Evolutionary conservation across 2,329 filamentous ascomycete genomes (phyloP).

Genomic region (Sporothrix euskadiensis): DNA sequence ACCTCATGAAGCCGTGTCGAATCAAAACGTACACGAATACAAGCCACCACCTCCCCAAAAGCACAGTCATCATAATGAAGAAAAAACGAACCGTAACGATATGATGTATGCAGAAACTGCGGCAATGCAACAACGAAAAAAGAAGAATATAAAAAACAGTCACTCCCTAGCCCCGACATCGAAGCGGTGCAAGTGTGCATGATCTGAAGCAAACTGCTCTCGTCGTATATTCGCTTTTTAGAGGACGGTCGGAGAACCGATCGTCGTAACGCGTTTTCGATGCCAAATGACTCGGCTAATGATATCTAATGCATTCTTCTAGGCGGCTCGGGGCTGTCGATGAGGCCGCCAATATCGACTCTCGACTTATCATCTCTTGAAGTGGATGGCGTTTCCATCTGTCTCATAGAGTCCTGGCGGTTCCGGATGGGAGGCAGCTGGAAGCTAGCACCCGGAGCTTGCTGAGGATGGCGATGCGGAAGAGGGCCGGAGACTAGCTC

Average conservation of each 20-base stretch:
- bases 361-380: slow-evolving; percentile 53
- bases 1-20: neutral
- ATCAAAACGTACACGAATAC: neutral
- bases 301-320: slow-evolving; percentile 2
- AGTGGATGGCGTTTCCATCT: slow-evolving; percentile 27
- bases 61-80: neutral
- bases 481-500: slow-evolving; percentile 46
- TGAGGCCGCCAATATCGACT: slow-evolving; percentile 62
- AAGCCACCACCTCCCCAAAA: neutral
- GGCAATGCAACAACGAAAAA: neutral
- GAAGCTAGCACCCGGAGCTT: slow-evolving; percentile 36
- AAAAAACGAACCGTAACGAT: neutral
- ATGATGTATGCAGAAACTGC: neutral
- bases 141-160: neutral
- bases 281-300: neutral
- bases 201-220: neutral
- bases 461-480: slow-evolving; percentile 35
- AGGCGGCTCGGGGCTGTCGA: slow-evolving; percentile 55
- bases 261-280: neutral
- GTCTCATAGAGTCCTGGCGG: slow-evolving; percentile 38
- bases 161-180: neutral
- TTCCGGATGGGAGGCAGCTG: slow-evolving; percentile 54
- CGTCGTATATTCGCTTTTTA: neutral
- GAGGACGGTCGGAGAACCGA: too few species aligned
- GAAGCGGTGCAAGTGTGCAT: too few species aligned